Evolutionary conservation across 305 asterid species (phyloP), one percentile per base, ranked within the genome.

Genomic region (Plantago coronopus): DNA sequence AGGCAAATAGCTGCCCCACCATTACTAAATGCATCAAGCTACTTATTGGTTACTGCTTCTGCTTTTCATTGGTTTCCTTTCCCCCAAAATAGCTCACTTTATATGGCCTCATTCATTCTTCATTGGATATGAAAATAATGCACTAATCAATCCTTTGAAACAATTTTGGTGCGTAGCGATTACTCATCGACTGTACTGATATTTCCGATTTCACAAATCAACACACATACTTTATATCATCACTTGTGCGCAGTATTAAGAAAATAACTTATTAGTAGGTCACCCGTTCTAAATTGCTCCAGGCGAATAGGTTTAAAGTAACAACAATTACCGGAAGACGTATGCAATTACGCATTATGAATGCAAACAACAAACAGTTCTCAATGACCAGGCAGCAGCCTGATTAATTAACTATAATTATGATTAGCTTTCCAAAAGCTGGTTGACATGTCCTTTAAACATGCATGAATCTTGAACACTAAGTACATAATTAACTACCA

Each of bases 291-390:
- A n/a, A n/a, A n/a, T n/a, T n/a, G n/a, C n/a, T n/a, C n/a, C n/a
- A n/a, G n/a, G n/a, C n/a, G n/a, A n/a, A n/a, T n/a, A n/a, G n/a
- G n/a, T n/a, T n/a, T n/a, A n/a, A n/a, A n/a, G 17, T 27, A 17
- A 54, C 22, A 56, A 56, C 17, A 13, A 17, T 56, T 11, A 34
- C 19, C 13, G 0, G 1, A 21, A n/a, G 25, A 57, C 62, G 62
- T 21, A 57, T 21, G 49, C 62, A 40, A 42, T 38, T 57, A 57
- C 34, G 62, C 37, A 27, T 56, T 56, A 12, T 34, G 61, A 31
- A 29, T 55, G 45, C 8, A 21, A 19, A 27, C 16, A 56, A 34
- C n/a, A 18, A 25, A 38, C 25, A 27, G 22, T 55, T 37, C 27
- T 50, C 57, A 50, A 22, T 17, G 18, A 17, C 25, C 37, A 34